Base-by-base conservation (phyloP, 192 early-diverging fungal species). In the Spizellomyces punctatus region DNA sequence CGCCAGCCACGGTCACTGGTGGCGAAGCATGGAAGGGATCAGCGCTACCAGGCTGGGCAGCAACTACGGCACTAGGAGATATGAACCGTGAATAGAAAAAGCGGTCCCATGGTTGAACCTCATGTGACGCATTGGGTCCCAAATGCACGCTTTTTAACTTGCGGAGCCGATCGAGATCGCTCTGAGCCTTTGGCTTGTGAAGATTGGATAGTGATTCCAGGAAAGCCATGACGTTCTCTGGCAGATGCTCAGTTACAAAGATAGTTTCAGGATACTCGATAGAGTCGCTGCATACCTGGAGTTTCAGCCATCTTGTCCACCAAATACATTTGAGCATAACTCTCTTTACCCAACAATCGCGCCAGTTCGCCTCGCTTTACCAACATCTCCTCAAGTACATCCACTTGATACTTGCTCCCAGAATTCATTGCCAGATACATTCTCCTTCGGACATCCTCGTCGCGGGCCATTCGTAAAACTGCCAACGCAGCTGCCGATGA, bases 221-320 rank as follows among this genome's bases (percentile, higher is more conserved):
- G 71, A 99, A 99, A n/a, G 85, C 78, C 10, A 90, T 78, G 8
- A 99, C 96, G 54, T 91, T 89, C 69, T 87, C 91, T 88, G 70
- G 5, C 48, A 57, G 46, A 41, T n/a, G 16, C 36, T 27, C 17
- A 19, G 55, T 46, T n/a, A 56, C 7, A 56, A 56, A 56, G 5
- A 56, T 56, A n/a, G 54, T 5, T n/a, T 6, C 4, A 56, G 7
- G 5, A 22, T 56, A 22, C 0, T 19, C n/a, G 54, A 22, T 22
- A 56, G 16, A 70, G 27, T 36, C 27, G 27, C 27, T 36, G 27
- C 73, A 17, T 78, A 91, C 89, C 83, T 19, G 94, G 93, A 46
- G 86, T 89, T 60, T 85, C 85, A 6, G 91, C 95, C 97, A 99
- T 99, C 72, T 98, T 98, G 64, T 98, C 95, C 21, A 84, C 86